Evolutionary conservation across 2,329 filamentous ascomycete species (phyloP), one percentile per base, ranked within the genome.

Genomic region (Coniochaeta ligniaria): DNA sequence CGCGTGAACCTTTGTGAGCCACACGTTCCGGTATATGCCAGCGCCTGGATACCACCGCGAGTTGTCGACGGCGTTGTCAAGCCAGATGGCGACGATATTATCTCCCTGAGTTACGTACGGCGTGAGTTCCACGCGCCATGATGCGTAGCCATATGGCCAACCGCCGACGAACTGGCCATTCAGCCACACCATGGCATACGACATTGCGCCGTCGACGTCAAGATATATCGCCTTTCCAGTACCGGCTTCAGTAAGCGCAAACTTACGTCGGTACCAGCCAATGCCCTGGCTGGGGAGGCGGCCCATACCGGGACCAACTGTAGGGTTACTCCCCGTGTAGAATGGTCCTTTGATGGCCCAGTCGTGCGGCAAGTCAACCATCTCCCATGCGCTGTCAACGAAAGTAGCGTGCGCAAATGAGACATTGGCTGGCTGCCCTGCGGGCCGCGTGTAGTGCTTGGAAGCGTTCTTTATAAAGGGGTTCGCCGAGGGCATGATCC

Each of bases 1-100:
- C 1, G 74, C 67, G 38, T 76, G 69, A 12, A 77, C 76, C 60
- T 78, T 82, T 38, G 77, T 75, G 17, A 84, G 73, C 81, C 80
- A 84, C 4, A 83, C 72, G 61, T 82, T 82, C 1, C 80, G 76
- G 65, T 83, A 83, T 16, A 84, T 71, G 1, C 81, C 81, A 14
- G 72, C 81, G 16, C 81, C 81, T 4, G 81, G 80, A 62, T 83
- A 84, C 79, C 80, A 84, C 2, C 81, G 75, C 2, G 81, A 79
- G 1, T 74, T 78, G 17, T 80, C 73, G 0, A 75, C 43, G 0
- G 76, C 72, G 62, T 83, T 82, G 56, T 84, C 80, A 2, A 83
- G 63, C 0, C 81, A 76, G 41, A 84, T 79, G 1, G 80, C 80
- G 0, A 83, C 68, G 31, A 72, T 61, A 57, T 83, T 80, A 1